Evolutionary conservation across 345 rosid species (phyloP), one percentile per base, ranked within the genome.

Genomic region (Lumnitzera littorea): DNA sequence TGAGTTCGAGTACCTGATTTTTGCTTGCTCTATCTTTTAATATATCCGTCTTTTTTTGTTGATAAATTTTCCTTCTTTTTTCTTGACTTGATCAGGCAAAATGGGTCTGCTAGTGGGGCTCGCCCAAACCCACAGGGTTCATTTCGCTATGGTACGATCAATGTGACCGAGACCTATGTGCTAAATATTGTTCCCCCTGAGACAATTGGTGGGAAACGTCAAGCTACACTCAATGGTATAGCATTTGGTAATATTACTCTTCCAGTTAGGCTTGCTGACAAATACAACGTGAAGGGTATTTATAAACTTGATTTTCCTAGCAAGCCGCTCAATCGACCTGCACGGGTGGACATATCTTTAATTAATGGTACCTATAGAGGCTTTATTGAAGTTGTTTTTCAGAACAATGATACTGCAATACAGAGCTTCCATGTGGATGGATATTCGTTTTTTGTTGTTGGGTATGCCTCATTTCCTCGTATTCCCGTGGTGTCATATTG

Each of bases 51-150:
- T 24, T 13, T 12, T 17, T 11, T 15, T 15, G 57, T 58, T 51
- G 8, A 49, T 31, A 48, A 23, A 12, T 2, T 29, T 55, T 17
- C 13, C 17, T n/a, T 52, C 15, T 24, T 11, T 16, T 43, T 23
- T 65, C 8, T 15, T 16, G 20, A 17, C 46, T 67, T 73, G 60
- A 25, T 54, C 57, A 94, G 99, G 86, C 88, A 78, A 82, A 94
- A 94, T 67, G 80, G 83, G 59, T 63, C 82, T 60, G 95, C 99
- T 12, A 88, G 97, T 69, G 99, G 99, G 65, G 97, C 99, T 73
- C 91, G 99, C 36, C 97, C 97, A 58, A 94, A 94, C 59, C 97
- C 99, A 0, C 99, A 94, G 57, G 99, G 99, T 1, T 94, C 99
- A 61, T 94, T 68, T 64, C 99, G 84, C 76, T 94, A 94, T 47